A percentile compares a stretch with the other conserved stretches of the same genome.
phyloP scores from a whole-genome alignment of 108 stramenopile species.

The Nitzschia sp. region DNA sequence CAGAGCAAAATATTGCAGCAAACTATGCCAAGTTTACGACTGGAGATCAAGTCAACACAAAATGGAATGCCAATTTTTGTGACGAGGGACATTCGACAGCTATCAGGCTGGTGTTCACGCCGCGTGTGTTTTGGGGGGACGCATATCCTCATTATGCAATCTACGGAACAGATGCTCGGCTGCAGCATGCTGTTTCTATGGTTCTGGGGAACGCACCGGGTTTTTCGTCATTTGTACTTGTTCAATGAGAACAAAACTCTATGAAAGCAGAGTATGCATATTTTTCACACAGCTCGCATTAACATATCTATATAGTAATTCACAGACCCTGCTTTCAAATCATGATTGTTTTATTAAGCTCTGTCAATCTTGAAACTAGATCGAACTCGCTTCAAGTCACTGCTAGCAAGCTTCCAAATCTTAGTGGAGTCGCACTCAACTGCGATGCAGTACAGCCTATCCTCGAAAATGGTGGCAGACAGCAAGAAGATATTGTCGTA shows the following conservation, averaged over 20 bases:
- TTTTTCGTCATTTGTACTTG: background rate
- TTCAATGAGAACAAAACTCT: conserved; percentile 17
- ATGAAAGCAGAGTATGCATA: conserved; percentile 12
- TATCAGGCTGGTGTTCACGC: conserved; percentile 8
- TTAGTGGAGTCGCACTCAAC: conserved; percentile 59
- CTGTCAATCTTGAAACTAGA: conserved; percentile 60
- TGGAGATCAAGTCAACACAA: conserved; percentile 91
- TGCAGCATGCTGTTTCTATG: conserved; percentile 16
- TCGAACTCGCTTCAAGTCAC: conserved; percentile 70
- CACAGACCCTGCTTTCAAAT: too few relatives aligned
- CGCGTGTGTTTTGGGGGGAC: conserved; percentile 3
- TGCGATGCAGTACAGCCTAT: conserved; percentile 53
- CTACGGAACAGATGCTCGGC: background rate
- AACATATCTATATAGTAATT: too few relatives aligned
- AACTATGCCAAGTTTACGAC: conserved; percentile 88
- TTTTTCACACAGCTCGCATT: background rate
- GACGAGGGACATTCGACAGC: conserved; percentile 20
- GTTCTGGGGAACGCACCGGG: conserved; percentile 1
- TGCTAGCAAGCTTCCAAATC: conserved; percentile 74
- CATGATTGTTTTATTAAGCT: too few relatives aligned
- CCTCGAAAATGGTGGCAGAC: conserved; percentile 66
- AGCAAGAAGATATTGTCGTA: conserved; percentile 67
- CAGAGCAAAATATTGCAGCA: conserved; percentile 88
- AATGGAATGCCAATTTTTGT: conserved; percentile 85
- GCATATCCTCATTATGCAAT: conserved; percentile 1